Evolutionary conservation across 2,329 filamentous ascomycete species (phyloP).

Genomic region (Colletotrichum abscissum): DNA sequence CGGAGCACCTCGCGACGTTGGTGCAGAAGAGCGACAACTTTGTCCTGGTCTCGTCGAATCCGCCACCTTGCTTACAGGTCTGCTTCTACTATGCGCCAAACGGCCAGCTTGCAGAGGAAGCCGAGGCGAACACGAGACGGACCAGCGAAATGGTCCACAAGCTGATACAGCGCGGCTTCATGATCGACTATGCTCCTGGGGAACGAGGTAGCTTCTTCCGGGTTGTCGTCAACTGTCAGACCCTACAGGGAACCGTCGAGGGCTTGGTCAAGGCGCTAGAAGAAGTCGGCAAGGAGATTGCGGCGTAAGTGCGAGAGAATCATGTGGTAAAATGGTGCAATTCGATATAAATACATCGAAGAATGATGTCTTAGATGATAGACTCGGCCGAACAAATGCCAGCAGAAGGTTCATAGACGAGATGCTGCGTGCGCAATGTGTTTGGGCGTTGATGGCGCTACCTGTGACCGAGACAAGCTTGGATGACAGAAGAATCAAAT

Average conservation of each 20-base stretch:
- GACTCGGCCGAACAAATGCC: not conserved
- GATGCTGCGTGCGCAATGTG: not conserved
- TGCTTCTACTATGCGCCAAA: slow-evolving; percentile 88
- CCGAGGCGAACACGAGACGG: slow-evolving; percentile 58
- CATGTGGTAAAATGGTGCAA: no score
- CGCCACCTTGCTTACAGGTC: slow-evolving; percentile 90
- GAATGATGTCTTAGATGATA: not conserved
- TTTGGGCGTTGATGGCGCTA: not conserved
- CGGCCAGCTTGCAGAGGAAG: slow-evolving; percentile 57
- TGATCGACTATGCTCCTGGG: slow-evolving; percentile 72
- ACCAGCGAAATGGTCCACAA: slow-evolving; percentile 61
- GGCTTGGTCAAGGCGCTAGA: slow-evolving; percentile 66
- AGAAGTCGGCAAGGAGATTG: slow-evolving; percentile 51
- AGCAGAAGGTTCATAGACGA: not conserved
- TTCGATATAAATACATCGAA: not conserved
- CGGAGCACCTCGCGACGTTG: slow-evolving; percentile 73
- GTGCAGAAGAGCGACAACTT: slow-evolving; percentile 71
- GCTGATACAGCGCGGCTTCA: slow-evolving; percentile 65
- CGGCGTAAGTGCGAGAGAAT: not conserved
- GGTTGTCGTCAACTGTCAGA: slow-evolving; percentile 70
- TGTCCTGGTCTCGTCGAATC: slow-evolving; percentile 77
- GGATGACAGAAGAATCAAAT: not conserved
- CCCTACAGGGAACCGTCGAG: slow-evolving; percentile 61
- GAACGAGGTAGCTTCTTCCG: slow-evolving; percentile 67
- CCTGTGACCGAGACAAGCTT: not conserved